Conservation (phyloP, 768 basidiomycete species). For the Lanmaoa rubissima region DNA sequence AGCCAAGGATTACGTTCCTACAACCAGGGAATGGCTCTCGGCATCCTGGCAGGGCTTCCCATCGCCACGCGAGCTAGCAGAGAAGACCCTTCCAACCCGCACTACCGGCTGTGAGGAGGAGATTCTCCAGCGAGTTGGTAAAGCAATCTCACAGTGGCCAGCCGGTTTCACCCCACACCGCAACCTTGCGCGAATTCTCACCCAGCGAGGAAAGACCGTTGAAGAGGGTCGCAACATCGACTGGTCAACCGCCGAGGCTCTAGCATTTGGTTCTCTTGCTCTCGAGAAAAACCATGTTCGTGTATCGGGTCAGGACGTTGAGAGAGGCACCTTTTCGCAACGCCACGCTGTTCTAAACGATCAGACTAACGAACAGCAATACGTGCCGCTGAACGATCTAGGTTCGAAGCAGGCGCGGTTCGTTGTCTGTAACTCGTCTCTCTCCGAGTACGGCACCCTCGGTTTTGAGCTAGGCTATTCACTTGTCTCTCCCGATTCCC, state of each 20-base stretch:
- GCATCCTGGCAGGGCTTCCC: conserved; percentile 99
- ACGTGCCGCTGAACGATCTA: conserved; percentile 86
- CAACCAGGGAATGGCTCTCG: conserved; percentile 95
- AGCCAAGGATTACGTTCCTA: conserved; percentile 93
- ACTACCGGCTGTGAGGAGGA: conserved; percentile 78
- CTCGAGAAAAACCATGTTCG: conserved; percentile 94
- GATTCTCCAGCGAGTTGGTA: conserved; percentile 79
- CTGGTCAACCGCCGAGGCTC: conserved; percentile 97
- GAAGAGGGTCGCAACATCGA: conserved; percentile 92
- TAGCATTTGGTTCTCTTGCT: conserved; percentile 92
- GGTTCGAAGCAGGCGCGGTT: conserved; percentile 88
- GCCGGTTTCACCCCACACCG: conserved; percentile 83
- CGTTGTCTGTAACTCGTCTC: conserved; percentile 93
- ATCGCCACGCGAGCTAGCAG: conserved; percentile 91
- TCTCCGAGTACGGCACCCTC: conserved; percentile 92
- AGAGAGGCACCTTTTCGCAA: conserved; percentile 98
- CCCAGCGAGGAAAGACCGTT: conserved; percentile 83
- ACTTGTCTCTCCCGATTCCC: conserved; percentile 87
- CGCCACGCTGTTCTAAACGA: conserved; percentile 97
- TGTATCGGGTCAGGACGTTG: conserved; percentile 96
- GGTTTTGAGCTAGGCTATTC: conserved; percentile 99
- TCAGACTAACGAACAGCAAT: conserved; percentile 88
- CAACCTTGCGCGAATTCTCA: conserved; percentile 91
- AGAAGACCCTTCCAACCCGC: conserved; percentile 87
- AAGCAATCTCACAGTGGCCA: conserved; percentile 84